phyloP scores from a whole-genome alignment of 768 basidiomycete genomes.

The Leucocoprinus birnbaumii region DNA sequence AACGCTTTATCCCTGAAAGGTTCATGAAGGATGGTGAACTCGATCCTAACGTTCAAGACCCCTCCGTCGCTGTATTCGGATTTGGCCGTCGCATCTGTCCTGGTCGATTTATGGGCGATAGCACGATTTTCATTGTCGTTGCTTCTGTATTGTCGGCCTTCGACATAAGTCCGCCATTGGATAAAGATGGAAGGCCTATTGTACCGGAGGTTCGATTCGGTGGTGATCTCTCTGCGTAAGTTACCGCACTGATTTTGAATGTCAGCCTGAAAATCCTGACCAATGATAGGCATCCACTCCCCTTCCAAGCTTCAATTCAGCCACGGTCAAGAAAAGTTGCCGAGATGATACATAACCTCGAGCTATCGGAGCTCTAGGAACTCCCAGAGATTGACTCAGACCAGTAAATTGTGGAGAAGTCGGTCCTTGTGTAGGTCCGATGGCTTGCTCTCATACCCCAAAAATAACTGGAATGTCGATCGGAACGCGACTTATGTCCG shows the following conservation, averaged over 20 bases:
- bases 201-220: not conserved
- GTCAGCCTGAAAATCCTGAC: not conserved
- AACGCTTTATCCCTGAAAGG: conserved; percentile 24
- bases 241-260: not conserved
- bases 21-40: conserved; percentile 23
- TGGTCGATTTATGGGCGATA: conserved; percentile 16
- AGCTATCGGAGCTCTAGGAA: not conserved
- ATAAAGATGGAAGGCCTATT: conserved; percentile 10
- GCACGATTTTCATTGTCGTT: conserved; percentile 15
- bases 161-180: conserved; percentile 13
- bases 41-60: conserved; percentile 18
- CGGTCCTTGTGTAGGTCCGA: too few species aligned
- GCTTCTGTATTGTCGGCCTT: conserved; percentile 17
- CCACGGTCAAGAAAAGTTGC: not conserved
- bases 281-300: not conserved
- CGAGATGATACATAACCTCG: not conserved
- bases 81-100: conserved; percentile 25
- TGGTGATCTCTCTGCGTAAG: not conserved
- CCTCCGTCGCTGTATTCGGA: conserved; percentile 23
- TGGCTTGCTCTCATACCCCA: too few species aligned
- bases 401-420: too few species aligned
- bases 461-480: too few species aligned
- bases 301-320: not conserved
- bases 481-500: too few species aligned
- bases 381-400: too few species aligned